Conservation (phyloP, 768 basidiomycete genomes). For the Agrocybe chaxingu region DNA sequence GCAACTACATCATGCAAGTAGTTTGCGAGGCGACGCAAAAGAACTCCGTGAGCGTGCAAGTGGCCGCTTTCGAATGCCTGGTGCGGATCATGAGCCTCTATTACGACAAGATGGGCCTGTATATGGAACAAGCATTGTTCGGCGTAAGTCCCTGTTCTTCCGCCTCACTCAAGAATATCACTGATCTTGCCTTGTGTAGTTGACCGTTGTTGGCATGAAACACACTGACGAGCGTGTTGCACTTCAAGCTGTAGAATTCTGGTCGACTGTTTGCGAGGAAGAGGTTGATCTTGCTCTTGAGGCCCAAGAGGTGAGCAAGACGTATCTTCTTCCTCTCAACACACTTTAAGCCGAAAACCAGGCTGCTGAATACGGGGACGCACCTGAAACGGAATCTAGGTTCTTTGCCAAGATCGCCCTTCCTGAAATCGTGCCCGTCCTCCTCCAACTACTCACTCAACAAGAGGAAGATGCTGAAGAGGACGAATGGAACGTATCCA, state of each 20-base stretch:
- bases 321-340: constrained; percentile 5
- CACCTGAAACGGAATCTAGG: constrained; percentile 80
- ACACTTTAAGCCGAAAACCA: constrained; percentile 23
- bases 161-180: background rate
- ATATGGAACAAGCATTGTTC: constrained; percentile 99
- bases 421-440: constrained; percentile 91
- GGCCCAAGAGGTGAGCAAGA: constrained; percentile 71
- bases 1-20: constrained; percentile 99
- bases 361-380: constrained; percentile 89
- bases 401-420: constrained; percentile 94
- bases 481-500: constrained; percentile 98
- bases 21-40: constrained; percentile 98
- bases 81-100: constrained; percentile 97
- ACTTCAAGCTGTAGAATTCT: constrained; percentile 96
- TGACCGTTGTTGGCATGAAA: constrained; percentile 98
- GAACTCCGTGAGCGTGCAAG: constrained; percentile 73
- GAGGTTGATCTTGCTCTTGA: constrained; percentile 92
- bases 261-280: constrained; percentile 98
- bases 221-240: constrained; percentile 88
- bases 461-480: constrained; percentile 98
- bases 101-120: constrained; percentile 98
- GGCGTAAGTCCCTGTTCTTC: constrained; percentile 59
- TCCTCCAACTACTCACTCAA: constrained; percentile 81
- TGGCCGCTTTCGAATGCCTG: constrained; percentile 94
- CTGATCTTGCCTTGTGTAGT: constrained; percentile 37